Conservation (phyloP, 352 stramenopile genomes). For the Globisporangium carolinianum region DNA sequence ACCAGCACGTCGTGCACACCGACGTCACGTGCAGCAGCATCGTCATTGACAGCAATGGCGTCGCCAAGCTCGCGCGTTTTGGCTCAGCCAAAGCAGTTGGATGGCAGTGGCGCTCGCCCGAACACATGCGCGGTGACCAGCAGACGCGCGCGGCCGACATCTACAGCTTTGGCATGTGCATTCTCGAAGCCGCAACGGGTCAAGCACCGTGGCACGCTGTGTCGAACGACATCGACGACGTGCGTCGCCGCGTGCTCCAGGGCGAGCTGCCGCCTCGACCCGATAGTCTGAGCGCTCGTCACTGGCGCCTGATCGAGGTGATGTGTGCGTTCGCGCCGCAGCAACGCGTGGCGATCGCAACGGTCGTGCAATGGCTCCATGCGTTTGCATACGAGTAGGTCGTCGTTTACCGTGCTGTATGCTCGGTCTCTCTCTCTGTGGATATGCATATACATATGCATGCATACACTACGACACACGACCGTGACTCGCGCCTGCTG, state of each 20-base stretch:
- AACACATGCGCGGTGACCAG: conserved; percentile 1
- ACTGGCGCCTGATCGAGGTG: conserved; percentile 4
- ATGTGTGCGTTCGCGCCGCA: neutral
- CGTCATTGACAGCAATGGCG: neutral
- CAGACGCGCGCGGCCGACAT: conserved; percentile 6
- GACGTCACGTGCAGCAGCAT: neutral
- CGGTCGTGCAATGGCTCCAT: neutral
- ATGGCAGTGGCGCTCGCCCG: conserved; percentile 1
- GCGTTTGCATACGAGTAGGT: neutral
- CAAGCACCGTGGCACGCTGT: neutral
- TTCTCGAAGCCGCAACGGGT: conserved; percentile 9
- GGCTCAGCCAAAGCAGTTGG: too few species aligned
- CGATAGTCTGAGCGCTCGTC: neutral
- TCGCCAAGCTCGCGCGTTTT: neutral
- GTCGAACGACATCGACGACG: neutral
- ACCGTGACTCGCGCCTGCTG: too few species aligned
- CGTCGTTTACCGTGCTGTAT: too few species aligned
- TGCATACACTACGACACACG: too few species aligned
- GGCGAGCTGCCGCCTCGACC: neutral
- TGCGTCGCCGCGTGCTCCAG: neutral
- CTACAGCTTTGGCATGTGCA: conserved; percentile 12
- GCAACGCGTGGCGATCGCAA: neutral
- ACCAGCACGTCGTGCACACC: neutral
- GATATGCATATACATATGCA: too few species aligned
- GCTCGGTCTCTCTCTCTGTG: too few species aligned